Percentiles rank a stretch among this genome's conserved stretches.
Conservation (phyloP, 495 filamentous ascomycete genomes). For the Aspergillus biplanus region DNA sequence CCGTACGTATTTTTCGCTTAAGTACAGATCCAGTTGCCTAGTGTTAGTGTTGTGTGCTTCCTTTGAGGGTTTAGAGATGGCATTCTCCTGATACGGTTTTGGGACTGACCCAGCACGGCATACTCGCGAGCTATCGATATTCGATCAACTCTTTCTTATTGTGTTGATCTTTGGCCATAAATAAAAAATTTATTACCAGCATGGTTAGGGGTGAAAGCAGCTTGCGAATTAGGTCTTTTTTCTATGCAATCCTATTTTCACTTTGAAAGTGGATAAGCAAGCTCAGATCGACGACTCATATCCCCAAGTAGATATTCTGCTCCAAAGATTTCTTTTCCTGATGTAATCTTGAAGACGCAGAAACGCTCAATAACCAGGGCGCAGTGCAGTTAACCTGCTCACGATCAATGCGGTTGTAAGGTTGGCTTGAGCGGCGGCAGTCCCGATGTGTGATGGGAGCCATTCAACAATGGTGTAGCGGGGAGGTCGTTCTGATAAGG, state of each 20-base stretch:
- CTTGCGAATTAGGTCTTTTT: constrained; percentile 5
- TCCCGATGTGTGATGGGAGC: constrained; percentile 6
- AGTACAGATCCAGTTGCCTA: too few relatives aligned
- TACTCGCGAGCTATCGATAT: too few relatives aligned
- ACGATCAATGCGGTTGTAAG: constrained; percentile 2
- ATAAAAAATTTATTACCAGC: background rate
- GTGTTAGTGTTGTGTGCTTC: too few relatives aligned
- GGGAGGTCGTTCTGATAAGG: background rate
- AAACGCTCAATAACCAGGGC: background rate
- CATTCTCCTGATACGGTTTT: too few relatives aligned
- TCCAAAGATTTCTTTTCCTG: constrained; percentile 14
- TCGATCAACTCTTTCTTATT: too few relatives aligned
- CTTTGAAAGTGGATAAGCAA: constrained; percentile 6
- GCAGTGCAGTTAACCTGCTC: background rate
- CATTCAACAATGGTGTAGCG: constrained; percentile 6
- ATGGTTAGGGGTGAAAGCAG: background rate
- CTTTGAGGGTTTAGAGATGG: too few relatives aligned
- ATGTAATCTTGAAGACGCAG: constrained; percentile 1
- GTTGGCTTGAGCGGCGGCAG: constrained; percentile 6
- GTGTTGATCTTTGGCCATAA: too few relatives aligned
- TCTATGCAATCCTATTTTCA: constrained; percentile 6
- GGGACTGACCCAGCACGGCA: too few relatives aligned
- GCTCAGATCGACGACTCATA: background rate
- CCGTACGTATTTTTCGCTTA: too few relatives aligned
- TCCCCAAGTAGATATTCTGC: constrained; percentile 5